These are phyloP conservation scores for Sphagnurus paluster DNA, from an alignment of 1,284 basidiomycete genomes.

Conservation along the genomic window DNA sequence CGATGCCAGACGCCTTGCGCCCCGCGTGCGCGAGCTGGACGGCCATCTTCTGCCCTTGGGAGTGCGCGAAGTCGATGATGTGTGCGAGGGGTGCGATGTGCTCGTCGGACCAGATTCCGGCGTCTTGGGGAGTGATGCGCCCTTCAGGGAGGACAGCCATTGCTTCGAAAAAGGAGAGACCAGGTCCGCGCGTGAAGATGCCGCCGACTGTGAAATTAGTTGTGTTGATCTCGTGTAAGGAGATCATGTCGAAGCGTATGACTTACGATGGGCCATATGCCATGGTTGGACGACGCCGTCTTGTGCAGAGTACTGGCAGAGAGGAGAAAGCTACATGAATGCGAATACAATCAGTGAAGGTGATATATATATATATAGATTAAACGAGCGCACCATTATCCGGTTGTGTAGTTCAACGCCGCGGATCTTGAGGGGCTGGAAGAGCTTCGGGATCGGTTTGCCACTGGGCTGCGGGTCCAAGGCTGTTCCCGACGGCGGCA, in stretches of 20 bases:
- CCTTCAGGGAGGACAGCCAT: slow-evolving; percentile 65
- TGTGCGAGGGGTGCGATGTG: slow-evolving; percentile 70
- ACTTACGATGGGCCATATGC: slow-evolving; percentile 42
- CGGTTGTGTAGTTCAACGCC: slow-evolving; percentile 72
- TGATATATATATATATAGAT: slow-evolving; percentile 36
- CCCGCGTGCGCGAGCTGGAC: slow-evolving; percentile 85
- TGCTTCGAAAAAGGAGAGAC: slow-evolving; percentile 58
- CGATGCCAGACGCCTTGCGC: slow-evolving; percentile 63
- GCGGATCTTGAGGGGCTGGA: slow-evolving; percentile 63
- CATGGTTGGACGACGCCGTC: slow-evolving; percentile 44
- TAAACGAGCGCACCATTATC: slow-evolving; percentile 55
- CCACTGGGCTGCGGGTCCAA: slow-evolving; percentile 41
- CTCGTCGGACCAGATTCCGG: slow-evolving; percentile 77
- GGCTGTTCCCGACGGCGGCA: slow-evolving; percentile 50
- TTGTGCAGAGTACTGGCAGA: slow-evolving; percentile 67
- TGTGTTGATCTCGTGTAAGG: not conserved
- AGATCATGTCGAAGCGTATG: not conserved
- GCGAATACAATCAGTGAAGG: not conserved
- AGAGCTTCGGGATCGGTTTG: slow-evolving; percentile 54
- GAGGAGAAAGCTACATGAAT: slow-evolving; percentile 43
- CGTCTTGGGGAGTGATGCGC: slow-evolving; percentile 47
- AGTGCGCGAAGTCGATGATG: slow-evolving; percentile 77
- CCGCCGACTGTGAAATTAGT: slow-evolving; percentile 38
- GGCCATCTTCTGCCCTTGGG: slow-evolving; percentile 68
- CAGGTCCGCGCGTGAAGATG: slow-evolving; percentile 49